These are phyloP conservation scores for Cryptococcus hybrid DNA, from an alignment of 1,284 basidiomycete species.

Conservation along the genomic window DNA sequence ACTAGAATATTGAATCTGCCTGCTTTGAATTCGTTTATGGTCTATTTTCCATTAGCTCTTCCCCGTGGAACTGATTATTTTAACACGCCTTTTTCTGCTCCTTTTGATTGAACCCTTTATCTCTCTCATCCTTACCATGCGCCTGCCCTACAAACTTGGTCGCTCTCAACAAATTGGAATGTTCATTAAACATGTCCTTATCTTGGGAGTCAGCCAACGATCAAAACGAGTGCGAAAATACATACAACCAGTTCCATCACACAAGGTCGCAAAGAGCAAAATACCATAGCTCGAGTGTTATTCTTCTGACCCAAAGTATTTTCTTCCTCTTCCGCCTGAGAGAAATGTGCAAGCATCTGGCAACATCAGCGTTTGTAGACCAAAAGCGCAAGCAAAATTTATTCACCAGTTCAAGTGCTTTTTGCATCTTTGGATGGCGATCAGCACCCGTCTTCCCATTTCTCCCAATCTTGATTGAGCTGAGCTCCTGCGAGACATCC, in stretches of 20 bases:
- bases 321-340: constrained; percentile 57
- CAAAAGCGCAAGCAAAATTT: too few species aligned
- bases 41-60: constrained; percentile 13
- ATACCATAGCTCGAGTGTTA: constrained; percentile 89
- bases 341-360: constrained; percentile 73
- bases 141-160: constrained; percentile 90
- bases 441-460: constrained; percentile 48
- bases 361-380: constrained; percentile 1
- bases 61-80: neutral
- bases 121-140: constrained; percentile 67
- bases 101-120: constrained; percentile 85
- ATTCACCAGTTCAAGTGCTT: constrained; percentile 63
- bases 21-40: constrained; percentile 77
- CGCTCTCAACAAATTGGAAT: constrained; percentile 71
- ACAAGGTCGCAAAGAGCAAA: constrained; percentile 81
- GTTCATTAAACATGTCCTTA: constrained; percentile 63
- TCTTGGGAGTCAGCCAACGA: neutral
- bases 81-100: constrained; percentile 76
- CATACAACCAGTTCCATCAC: constrained; percentile 83
- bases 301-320: constrained; percentile 50
- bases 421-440: constrained; percentile 90
- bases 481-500: constrained; percentile 45
- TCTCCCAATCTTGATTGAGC: constrained; percentile 34
- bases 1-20: constrained; percentile 91
- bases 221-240: neutral